Conservation (phyloP, 768 basidiomycete species). For the Agrocybe praecox region DNA sequence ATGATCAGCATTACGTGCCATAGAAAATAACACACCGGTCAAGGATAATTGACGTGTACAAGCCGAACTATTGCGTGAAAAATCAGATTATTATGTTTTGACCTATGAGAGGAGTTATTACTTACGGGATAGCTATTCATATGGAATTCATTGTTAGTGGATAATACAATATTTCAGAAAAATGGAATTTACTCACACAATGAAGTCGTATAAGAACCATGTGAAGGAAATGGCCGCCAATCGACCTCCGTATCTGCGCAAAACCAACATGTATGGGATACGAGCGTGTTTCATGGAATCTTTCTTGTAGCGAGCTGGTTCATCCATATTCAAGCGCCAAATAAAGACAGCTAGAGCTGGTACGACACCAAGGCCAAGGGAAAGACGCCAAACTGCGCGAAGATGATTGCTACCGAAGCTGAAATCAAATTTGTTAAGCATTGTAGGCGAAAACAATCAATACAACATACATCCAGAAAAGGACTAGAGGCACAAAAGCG, state of each 20-base stretch:
- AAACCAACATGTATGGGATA: conserved; percentile 76
- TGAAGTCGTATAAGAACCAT: conserved; percentile 89
- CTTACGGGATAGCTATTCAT: conserved; percentile 62
- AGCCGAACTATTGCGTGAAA: conserved; percentile 57
- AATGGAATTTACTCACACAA: conserved; percentile 50
- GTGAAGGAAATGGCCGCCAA: conserved; percentile 73
- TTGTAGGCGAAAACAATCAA: not conserved
- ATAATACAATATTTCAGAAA: not conserved
- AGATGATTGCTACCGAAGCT: conserved; percentile 82
- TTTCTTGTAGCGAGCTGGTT: conserved; percentile 72
- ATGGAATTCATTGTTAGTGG: not conserved
- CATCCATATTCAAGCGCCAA: conserved; percentile 86
- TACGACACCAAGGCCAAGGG: conserved; percentile 81
- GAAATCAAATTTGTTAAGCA: conserved; percentile 2
- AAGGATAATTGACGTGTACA: conserved; percentile 81
- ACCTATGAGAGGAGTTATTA: not conserved
- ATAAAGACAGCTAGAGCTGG: conserved; percentile 82
- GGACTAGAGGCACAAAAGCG: conserved; percentile 80
- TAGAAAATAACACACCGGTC: conserved; percentile 44
- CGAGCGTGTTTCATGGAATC: conserved; percentile 76
- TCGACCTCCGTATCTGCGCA: conserved; percentile 81
- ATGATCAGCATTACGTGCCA: not conserved
- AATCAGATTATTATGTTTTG: not conserved
- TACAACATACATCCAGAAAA: conserved; percentile 80
- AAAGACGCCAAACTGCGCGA: conserved; percentile 84